These are phyloP conservation scores for Teunomyces gatunensis DNA, from an alignment of 805 yeast species.

Conservation along the genomic window DNA sequence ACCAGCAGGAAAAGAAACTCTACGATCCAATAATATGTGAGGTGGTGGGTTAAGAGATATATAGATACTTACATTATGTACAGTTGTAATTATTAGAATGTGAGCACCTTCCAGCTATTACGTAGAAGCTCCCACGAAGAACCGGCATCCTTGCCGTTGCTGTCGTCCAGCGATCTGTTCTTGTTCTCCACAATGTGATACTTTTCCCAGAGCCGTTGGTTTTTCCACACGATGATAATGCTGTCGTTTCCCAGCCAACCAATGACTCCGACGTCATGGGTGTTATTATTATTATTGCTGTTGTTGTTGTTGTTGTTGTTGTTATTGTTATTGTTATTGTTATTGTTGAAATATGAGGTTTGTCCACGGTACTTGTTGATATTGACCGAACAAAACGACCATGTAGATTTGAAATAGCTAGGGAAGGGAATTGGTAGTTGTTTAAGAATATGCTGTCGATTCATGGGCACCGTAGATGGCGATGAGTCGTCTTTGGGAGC, in stretches of 20 bases:
- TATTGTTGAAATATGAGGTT: neutral
- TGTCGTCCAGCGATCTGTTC: slow-evolving; percentile 13
- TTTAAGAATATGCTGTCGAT: slow-evolving; percentile 66
- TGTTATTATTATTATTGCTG: neutral
- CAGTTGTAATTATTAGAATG: slow-evolving; percentile 18
- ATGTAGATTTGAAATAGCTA: slow-evolving; percentile 74
- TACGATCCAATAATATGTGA: slow-evolving; percentile 41
- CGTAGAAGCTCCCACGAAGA: slow-evolving; percentile 57
- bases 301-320: neutral
- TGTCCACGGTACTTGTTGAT: slow-evolving; percentile 39
- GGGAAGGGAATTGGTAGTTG: slow-evolving; percentile 61
- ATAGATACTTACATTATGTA: slow-evolving; percentile 8
- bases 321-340: neutral
- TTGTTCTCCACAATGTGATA: slow-evolving; percentile 60
- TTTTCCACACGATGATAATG: slow-evolving; percentile 72
- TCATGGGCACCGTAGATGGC: slow-evolving; percentile 21
- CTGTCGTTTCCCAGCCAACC: slow-evolving; percentile 82
- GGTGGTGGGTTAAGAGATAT: slow-evolving; percentile 18
- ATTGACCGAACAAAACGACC: slow-evolving; percentile 82
- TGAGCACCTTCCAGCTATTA: slow-evolving; percentile 70
- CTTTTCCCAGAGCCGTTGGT: slow-evolving; percentile 80
- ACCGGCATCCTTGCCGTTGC: slow-evolving; percentile 7
- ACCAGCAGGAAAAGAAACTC: slow-evolving; percentile 24
- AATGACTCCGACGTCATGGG: slow-evolving; percentile 31
- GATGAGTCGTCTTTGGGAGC: slow-evolving; percentile 2